A percentile compares a stretch with the other conserved stretches of the same genome.
Evolutionary conservation across 2,329 filamentous ascomycete species (phyloP).

Genomic region (Sporothrix curviconia): DNA sequence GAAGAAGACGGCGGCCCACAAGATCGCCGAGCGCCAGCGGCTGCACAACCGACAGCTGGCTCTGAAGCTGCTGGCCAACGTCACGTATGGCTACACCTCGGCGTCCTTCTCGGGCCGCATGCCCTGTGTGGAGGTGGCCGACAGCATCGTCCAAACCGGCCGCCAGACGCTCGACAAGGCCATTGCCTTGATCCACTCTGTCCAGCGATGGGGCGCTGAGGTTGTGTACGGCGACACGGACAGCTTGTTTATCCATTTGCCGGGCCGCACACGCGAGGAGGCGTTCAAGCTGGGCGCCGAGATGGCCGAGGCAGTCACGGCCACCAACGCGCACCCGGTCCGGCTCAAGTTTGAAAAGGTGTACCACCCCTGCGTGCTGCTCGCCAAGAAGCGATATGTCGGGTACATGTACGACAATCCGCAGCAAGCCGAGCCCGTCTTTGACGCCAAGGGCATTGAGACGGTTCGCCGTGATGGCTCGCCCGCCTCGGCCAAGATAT

Average conservation of each 20-base stretch:
- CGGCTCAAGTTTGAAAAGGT: conserved; percentile 99
- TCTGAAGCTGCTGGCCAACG: conserved; percentile 94
- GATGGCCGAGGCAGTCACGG: conserved; percentile 79
- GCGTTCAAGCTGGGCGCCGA: conserved; percentile 91
- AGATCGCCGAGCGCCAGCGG: conserved; percentile 69
- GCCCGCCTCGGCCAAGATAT: conserved; percentile 91
- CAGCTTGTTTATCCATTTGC: conserved; percentile 84
- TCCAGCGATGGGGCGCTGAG: conserved; percentile 83
- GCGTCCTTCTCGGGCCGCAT: conserved; percentile 95
- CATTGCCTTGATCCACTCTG: conserved; percentile 85
- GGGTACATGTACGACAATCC: conserved; percentile 91
- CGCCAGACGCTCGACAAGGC: conserved; percentile 91
- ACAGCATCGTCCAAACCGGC: conserved; percentile 95
- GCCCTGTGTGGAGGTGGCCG: conserved; percentile 96
- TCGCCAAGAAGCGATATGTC: conserved; percentile 97
- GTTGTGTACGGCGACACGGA: conserved; percentile 98
- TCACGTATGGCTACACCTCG: conserved; percentile 96
- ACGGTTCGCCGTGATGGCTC: conserved; percentile 93
- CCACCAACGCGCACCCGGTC: conserved; percentile 82
- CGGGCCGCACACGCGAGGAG: conserved; percentile 76
- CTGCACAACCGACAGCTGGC: conserved; percentile 89
- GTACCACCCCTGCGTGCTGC: conserved; percentile 86
- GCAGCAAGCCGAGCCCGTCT: conserved; percentile 71
- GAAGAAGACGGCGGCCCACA: conserved; percentile 69
- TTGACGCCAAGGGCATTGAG: conserved; percentile 97